Conservation (phyloP, 73 alveolate genomes). For the Tetrahymena malaccensis region DNA sequence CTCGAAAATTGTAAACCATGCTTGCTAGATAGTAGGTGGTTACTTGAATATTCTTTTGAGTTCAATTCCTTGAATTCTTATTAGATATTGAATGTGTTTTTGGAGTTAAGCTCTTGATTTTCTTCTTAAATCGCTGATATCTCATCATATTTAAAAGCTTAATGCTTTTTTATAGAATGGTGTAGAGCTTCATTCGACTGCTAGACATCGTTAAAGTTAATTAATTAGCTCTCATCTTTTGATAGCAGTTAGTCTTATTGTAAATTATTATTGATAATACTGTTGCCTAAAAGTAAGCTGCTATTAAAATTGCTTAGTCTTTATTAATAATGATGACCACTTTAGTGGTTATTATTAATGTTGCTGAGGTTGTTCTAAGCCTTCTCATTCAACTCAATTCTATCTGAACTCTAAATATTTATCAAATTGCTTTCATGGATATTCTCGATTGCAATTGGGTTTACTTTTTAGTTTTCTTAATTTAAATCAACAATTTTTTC, state of each 20-base stretch:
- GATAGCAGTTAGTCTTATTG: neutral
- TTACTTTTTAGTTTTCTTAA: neutral
- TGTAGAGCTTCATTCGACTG: neutral
- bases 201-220: neutral
- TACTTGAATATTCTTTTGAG: neutral
- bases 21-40: neutral
- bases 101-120: neutral
- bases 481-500: neutral
- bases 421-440: neutral
- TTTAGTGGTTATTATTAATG: neutral
- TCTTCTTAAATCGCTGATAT: neutral
- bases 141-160: neutral
- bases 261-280: neutral
- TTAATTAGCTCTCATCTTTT: neutral
- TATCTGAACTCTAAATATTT: too few relatives aligned
- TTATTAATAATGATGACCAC: too few relatives aligned
- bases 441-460: neutral
- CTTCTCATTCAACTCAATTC: neutral
- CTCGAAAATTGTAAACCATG: neutral
- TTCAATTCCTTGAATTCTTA: too few relatives aligned
- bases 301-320: neutral
- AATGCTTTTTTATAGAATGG: too few relatives aligned
- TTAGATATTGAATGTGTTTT: neutral
- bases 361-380: neutral
- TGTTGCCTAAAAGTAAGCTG: neutral